phyloP scores from a whole-genome alignment of 1,284 basidiomycete species.

The Cystobasidium slooffiae region DNA sequence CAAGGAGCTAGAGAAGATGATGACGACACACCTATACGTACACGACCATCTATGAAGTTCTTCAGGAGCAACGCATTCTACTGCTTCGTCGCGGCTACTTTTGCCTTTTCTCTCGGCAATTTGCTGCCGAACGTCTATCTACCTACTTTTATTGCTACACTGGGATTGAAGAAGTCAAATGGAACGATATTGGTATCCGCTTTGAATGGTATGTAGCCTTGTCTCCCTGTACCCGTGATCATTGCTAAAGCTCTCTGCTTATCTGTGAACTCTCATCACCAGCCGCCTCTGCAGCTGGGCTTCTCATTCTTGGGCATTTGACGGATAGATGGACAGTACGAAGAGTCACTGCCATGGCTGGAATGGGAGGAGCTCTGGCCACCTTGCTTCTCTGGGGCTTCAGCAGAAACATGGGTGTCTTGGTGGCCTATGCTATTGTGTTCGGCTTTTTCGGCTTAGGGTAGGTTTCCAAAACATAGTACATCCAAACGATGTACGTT shows the following conservation, averaged over 20 bases:
- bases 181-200: constrained; percentile 56
- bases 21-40: constrained; percentile 5
- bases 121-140: constrained; percentile 57
- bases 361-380: constrained; percentile 52
- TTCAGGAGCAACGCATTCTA: constrained; percentile 50
- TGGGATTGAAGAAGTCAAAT: constrained; percentile 52
- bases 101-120: constrained; percentile 56
- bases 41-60: constrained; percentile 50
- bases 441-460: constrained; percentile 51
- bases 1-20: constrained; percentile 15
- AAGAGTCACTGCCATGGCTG: constrained; percentile 53
- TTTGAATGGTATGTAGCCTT: constrained; percentile 52
- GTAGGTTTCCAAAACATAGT: not conserved
- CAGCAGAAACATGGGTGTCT: constrained; percentile 50
- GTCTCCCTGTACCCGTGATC: not conserved
- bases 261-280: constrained; percentile 5
- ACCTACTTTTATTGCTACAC: constrained; percentile 55
- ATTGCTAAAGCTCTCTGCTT: not conserved
- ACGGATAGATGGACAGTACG: constrained; percentile 54
- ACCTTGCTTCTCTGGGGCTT: constrained; percentile 58
- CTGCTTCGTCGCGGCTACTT: constrained; percentile 51
- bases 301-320: constrained; percentile 55
- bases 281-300: constrained; percentile 56
- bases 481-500: too few relatives aligned
- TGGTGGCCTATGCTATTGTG: constrained; percentile 52